Evolutionary conservation across 768 basidiomycete species (phyloP).

Genomic region (Cyathus striatus): DNA sequence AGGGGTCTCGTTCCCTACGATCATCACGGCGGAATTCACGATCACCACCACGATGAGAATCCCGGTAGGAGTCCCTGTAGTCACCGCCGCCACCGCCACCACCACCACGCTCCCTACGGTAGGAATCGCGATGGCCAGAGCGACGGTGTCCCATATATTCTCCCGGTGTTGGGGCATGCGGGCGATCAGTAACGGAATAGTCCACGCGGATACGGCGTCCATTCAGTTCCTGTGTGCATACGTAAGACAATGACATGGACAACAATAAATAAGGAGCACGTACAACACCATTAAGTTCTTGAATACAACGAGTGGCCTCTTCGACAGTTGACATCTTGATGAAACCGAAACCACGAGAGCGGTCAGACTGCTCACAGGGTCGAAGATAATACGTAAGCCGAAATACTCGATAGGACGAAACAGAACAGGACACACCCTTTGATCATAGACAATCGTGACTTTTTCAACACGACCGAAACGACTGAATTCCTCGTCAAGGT

Average conservation of each 20-base stretch:
- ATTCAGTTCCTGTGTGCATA: constrained; percentile 69
- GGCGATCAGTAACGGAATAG: constrained; percentile 89
- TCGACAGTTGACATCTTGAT: constrained; percentile 90
- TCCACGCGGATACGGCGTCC: constrained; percentile 96
- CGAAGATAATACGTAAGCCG: constrained; percentile 7
- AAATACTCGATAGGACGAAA: neutral
- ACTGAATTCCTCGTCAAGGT: constrained; percentile 91
- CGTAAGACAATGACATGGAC: constrained; percentile 2
- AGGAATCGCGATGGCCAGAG: constrained; percentile 32
- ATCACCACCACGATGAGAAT: constrained; percentile 48
- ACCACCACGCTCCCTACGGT: constrained; percentile 23
- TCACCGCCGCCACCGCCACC: constrained; percentile 30
- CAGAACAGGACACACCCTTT: constrained; percentile 75
- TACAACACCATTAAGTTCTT: constrained; percentile 89
- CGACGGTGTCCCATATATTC: constrained; percentile 96
- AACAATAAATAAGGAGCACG: constrained; percentile 33
- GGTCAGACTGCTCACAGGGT: constrained; percentile 61
- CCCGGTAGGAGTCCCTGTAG: constrained; percentile 30
- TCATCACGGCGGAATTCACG: constrained; percentile 45
- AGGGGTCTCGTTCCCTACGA: constrained; percentile 54
- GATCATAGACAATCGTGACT: constrained; percentile 95
- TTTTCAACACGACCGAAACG: constrained; percentile 89
- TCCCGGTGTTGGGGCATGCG: constrained; percentile 94
- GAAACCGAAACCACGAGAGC: constrained; percentile 97
- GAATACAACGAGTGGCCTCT: constrained; percentile 84